A percentile compares a stretch with the other conserved stretches of the same genome.
These are phyloP conservation scores for Hyparrhenia diplandra DNA, from an alignment of 176 grass and related monocot species.

Conservation along the genomic window DNA sequence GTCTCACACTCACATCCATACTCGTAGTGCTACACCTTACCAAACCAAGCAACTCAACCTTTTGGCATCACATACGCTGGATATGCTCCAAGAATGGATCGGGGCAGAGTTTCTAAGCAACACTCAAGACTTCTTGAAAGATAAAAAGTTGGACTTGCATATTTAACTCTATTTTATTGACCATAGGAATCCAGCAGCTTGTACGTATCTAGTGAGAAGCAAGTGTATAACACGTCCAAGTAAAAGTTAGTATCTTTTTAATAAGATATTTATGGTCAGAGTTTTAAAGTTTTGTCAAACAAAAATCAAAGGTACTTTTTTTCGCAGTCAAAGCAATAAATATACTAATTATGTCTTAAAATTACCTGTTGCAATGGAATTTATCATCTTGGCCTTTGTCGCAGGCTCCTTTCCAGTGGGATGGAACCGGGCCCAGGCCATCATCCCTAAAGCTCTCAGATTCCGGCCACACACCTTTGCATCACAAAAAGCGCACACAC, in stretches of 20 bases:
- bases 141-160: not conserved
- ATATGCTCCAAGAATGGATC: not conserved
- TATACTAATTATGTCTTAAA: not conserved
- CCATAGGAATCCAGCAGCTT: no score
- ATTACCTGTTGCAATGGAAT: slow-evolving; percentile 79
- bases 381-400: slow-evolving; percentile 46
- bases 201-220: no score
- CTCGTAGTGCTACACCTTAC: slow-evolving; percentile 32
- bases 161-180: no score
- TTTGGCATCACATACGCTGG: not conserved
- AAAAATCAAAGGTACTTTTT: not conserved
- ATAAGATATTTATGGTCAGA: not conserved
- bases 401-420: slow-evolving; percentile 75
- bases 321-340: not conserved
- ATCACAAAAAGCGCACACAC: not conserved
- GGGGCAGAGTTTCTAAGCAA: not conserved
- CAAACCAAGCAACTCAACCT: slow-evolving; percentile 32
- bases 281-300: not conserved
- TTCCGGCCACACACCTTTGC: slow-evolving; percentile 89
- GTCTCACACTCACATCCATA: slow-evolving; percentile 12
- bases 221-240: no score
- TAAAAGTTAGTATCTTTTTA: no score
- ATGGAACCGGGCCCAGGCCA: slow-evolving; percentile 61
- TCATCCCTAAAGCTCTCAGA: slow-evolving; percentile 86
- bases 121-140: not conserved